phyloP scores from a whole-genome alignment of 2,329 filamentous ascomycete species.

The Helotiales sp. region DNA sequence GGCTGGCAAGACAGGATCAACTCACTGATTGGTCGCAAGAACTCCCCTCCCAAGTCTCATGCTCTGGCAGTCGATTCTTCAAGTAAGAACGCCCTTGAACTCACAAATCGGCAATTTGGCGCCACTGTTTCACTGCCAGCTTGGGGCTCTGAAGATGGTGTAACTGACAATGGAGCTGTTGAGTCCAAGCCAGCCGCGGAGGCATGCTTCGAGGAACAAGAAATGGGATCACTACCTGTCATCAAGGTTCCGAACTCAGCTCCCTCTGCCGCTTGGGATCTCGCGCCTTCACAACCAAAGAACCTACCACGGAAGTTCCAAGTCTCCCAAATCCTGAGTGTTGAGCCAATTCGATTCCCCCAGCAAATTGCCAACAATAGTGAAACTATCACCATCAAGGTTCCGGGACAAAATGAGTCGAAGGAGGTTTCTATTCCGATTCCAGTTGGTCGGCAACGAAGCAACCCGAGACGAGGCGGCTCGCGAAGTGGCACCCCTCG shows the following conservation, averaged over 20 bases:
- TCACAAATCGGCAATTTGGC: slow-evolving; percentile 48
- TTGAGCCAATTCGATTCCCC: slow-evolving; percentile 50
- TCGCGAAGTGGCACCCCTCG: slow-evolving; percentile 35
- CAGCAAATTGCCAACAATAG: slow-evolving; percentile 46
- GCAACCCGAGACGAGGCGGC: slow-evolving; percentile 41
- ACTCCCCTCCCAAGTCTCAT: slow-evolving; percentile 59
- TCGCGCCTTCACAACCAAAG: slow-evolving; percentile 59
- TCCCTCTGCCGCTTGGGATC: slow-evolving; percentile 67
- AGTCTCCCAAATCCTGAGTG: slow-evolving; percentile 52
- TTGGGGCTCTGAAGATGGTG: slow-evolving; percentile 33
- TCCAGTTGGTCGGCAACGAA: slow-evolving; percentile 35
- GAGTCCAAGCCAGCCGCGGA: slow-evolving; percentile 74
- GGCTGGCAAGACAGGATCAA: slow-evolving; percentile 87
- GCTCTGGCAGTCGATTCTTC: slow-evolving; percentile 69
- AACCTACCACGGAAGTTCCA: slow-evolving; percentile 58
- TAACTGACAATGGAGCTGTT: slow-evolving; percentile 51
- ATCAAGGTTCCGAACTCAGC: slow-evolving; percentile 69
- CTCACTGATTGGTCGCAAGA: slow-evolving; percentile 71
- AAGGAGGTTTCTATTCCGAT: slow-evolving; percentile 49
- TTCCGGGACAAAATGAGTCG: slow-evolving; percentile 52
- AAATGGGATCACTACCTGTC: slow-evolving; percentile 77
- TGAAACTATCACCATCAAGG: slow-evolving; percentile 49
- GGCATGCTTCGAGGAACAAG: slow-evolving; percentile 80
- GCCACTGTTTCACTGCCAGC: slow-evolving; percentile 75
- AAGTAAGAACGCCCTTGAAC: slow-evolving; percentile 69